Evolutionary conservation across 495 filamentous ascomycete species (phyloP).

Genomic region (Talaromyces trachyspermus): DNA sequence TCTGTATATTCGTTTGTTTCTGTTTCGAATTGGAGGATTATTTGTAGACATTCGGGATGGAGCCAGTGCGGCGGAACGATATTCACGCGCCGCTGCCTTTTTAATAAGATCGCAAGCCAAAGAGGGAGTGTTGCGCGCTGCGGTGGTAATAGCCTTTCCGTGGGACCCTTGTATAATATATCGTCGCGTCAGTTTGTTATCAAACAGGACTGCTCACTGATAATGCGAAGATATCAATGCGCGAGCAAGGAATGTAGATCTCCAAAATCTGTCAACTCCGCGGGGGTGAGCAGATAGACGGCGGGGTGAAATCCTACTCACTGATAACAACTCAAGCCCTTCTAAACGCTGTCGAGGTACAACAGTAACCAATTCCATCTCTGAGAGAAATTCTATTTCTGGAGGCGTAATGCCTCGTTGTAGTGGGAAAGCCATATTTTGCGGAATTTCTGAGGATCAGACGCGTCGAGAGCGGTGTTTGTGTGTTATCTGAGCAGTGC

Average conservation of each 20-base stretch:
- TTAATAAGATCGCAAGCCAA: slow-evolving; percentile 96
- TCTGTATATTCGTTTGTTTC: slow-evolving; percentile 46
- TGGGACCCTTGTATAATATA: slow-evolving; percentile 55
- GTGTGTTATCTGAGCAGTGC: neutral
- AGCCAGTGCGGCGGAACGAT: slow-evolving; percentile 90
- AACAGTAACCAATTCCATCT: slow-evolving; percentile 92
- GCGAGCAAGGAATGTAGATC: slow-evolving; percentile 4
- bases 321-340: slow-evolving; percentile 71
- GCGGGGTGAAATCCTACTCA: slow-evolving; percentile 38
- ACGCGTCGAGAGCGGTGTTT: neutral
- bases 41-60: slow-evolving; percentile 57
- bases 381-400: slow-evolving; percentile 91
- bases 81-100: slow-evolving; percentile 89
- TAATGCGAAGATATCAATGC: neutral
- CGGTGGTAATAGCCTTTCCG: slow-evolving; percentile 69
- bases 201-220: neutral
- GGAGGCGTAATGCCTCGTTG: slow-evolving; percentile 76
- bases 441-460: neutral
- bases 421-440: slow-evolving; percentile 71
- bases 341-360: slow-evolving; percentile 88
- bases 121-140: slow-evolving; percentile 75
- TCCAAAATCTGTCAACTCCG: neutral
- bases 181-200: neutral
- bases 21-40: slow-evolving; percentile 75
- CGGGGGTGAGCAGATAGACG: neutral